Conservation (phyloP, 148 eudicot species). For the Salicornia ramosissima region DNA sequence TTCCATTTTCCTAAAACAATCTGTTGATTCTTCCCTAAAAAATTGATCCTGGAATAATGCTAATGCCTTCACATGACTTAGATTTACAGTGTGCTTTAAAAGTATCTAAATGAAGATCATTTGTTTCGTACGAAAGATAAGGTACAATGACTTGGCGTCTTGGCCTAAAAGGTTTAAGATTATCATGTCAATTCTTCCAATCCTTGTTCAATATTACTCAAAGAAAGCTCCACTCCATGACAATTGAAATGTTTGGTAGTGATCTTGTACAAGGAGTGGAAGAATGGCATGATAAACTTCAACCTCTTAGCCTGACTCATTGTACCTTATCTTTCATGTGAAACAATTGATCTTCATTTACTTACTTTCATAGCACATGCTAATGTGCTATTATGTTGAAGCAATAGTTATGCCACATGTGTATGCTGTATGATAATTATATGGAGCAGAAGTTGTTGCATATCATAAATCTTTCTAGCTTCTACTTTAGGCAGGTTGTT, state of each 20-base stretch:
- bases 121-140: background rate
- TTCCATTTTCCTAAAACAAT: background rate
- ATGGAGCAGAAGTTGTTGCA: conserved; percentile 3
- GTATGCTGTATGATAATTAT: too few species aligned
- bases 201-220: background rate
- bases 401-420: background rate
- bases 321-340: too few species aligned
- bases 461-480: background rate
- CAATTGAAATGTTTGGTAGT: too few species aligned
- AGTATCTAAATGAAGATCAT: background rate
- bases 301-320: too few species aligned
- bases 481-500: background rate
- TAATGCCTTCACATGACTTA: background rate
- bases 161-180: background rate
- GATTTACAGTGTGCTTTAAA: background rate
- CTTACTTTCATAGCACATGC: too few species aligned
- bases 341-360: too few species aligned
- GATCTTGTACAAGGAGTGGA: too few species aligned
- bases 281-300: too few species aligned
- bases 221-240: too few species aligned
- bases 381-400: too few species aligned
- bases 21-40: background rate
- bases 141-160: background rate
- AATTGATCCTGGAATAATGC: background rate
- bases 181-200: background rate